phyloP scores from a whole-genome alignment of 2,329 filamentous ascomycete species.

The Ophiostoma piceae region DNA sequence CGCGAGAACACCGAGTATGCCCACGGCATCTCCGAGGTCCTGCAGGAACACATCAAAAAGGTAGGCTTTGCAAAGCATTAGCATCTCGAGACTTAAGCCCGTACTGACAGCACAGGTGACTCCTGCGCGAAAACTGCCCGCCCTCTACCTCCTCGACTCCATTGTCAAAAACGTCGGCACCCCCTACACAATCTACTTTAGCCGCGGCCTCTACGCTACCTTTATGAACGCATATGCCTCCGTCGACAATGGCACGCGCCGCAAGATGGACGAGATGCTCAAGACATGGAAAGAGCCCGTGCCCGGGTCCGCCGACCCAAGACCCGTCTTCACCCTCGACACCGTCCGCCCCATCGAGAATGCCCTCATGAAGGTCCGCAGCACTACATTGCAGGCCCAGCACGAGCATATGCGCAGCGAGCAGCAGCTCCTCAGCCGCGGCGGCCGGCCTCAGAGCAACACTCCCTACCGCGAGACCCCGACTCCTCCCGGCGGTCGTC shows the following conservation, averaged over 20 bases:
- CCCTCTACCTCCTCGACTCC: slow-evolving; percentile 96
- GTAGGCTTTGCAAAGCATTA: slow-evolving; percentile 54
- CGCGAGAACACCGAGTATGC: slow-evolving; percentile 97
- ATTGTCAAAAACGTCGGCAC: slow-evolving; percentile 98
- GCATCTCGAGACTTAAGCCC: background rate
- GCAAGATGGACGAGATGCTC: slow-evolving; percentile 94
- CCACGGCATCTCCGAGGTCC: slow-evolving; percentile 79
- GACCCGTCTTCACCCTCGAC: slow-evolving; percentile 84
- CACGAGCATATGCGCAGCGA: slow-evolving; percentile 53
- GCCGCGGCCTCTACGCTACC: slow-evolving; percentile 82
- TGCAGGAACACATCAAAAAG: slow-evolving; percentile 90
- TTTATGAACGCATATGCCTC: slow-evolving; percentile 96
- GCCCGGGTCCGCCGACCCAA: slow-evolving; percentile 84
- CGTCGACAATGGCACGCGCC: slow-evolving; percentile 74
- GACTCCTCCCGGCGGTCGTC: slow-evolving; percentile 58
- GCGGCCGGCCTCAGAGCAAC: slow-evolving; percentile 39
- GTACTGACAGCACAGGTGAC: slow-evolving; percentile 57
- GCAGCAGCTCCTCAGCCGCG: slow-evolving; percentile 49
- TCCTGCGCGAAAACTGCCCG: slow-evolving; percentile 83
- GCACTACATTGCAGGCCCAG: slow-evolving; percentile 55
- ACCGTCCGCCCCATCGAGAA: slow-evolving; percentile 89
- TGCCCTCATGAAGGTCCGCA: slow-evolving; percentile 76
- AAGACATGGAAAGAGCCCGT: slow-evolving; percentile 98
- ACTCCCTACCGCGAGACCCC: slow-evolving; percentile 64
- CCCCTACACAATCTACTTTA: slow-evolving; percentile 92